Evolutionary conservation across 345 rosid species (phyloP).

Genomic region (Turnera subulata): DNA sequence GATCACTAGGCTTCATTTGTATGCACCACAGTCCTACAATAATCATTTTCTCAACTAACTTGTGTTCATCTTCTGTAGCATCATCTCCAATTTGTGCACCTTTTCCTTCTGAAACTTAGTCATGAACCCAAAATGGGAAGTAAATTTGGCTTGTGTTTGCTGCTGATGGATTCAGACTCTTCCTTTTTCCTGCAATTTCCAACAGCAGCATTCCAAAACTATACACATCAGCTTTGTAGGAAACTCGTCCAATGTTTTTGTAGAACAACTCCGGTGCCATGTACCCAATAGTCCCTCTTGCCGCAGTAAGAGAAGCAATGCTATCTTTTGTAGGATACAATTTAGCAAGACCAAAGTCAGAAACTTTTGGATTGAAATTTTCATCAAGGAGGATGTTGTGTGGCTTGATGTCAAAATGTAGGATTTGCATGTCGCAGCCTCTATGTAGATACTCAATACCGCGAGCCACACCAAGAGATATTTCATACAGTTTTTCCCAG

Average conservation of each 20-base stretch:
- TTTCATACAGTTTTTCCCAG: neutral
- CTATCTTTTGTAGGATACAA: neutral
- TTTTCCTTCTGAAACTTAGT: neutral
- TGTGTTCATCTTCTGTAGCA: neutral
- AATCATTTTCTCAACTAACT: neutral
- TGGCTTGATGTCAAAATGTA: constrained; percentile 1
- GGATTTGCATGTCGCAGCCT: constrained; percentile 6
- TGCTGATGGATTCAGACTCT: neutral
- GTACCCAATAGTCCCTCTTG: neutral
- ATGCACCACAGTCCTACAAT: neutral
- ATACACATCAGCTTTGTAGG: constrained; percentile 3
- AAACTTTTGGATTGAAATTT: neutral
- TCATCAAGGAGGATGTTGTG: constrained; percentile 3
- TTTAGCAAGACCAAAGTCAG: constrained; percentile 2
- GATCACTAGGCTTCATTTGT: neutral
- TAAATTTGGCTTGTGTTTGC: neutral
- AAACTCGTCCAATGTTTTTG: neutral
- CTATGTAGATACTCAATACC: neutral
- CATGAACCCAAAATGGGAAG: neutral
- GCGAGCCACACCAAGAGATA: constrained; percentile 1
- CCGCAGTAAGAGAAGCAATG: neutral
- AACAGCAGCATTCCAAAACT: neutral
- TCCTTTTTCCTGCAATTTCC: neutral
- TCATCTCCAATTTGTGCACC: no score
- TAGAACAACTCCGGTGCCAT: constrained; percentile 1